These are phyloP conservation scores for Podaxis rugospora DNA, from an alignment of 768 basidiomycete species.

Conservation along the genomic window DNA sequence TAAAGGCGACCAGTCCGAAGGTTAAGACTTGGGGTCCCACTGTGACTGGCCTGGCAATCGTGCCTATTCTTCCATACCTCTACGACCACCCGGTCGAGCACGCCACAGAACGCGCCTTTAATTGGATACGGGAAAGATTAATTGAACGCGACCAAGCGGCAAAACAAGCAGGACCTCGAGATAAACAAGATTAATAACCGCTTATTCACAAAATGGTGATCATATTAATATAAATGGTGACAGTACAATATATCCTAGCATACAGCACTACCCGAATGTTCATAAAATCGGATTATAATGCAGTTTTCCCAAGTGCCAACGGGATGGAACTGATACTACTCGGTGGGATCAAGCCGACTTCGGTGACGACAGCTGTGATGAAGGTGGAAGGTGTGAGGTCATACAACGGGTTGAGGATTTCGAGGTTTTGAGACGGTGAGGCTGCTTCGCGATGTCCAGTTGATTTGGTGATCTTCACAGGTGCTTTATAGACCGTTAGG, in stretches of 20 bases:
- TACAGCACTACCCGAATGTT: neutral
- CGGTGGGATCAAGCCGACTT: constrained; percentile 93
- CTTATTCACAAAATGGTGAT: neutral
- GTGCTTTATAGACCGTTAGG: constrained; percentile 24
- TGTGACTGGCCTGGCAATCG: constrained; percentile 63
- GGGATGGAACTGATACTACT: constrained; percentile 86
- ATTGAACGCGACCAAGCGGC: constrained; percentile 30
- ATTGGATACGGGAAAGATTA: constrained; percentile 60
- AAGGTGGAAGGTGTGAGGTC: constrained; percentile 90
- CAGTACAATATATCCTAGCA: neutral
- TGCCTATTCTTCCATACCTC: constrained; percentile 70
- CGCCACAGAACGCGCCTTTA: constrained; percentile 61
- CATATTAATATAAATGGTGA: neutral
- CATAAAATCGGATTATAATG: constrained; percentile 24
- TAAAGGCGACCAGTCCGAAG: constrained; percentile 49
- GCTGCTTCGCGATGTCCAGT: constrained; percentile 20
- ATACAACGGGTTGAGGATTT: constrained; percentile 84
- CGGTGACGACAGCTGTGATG: constrained; percentile 95
- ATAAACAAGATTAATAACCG: constrained; percentile 27
- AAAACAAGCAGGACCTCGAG: neutral
- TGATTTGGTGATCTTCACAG: constrained; percentile 27
- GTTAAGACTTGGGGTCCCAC: constrained; percentile 76
- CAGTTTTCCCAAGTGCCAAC: constrained; percentile 56
- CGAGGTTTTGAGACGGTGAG: constrained; percentile 48
- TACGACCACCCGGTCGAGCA: constrained; percentile 80